These are phyloP conservation scores for Phlebopus sp. DNA, from an alignment of 1,284 basidiomycete genomes.

Conservation along the genomic window DNA sequence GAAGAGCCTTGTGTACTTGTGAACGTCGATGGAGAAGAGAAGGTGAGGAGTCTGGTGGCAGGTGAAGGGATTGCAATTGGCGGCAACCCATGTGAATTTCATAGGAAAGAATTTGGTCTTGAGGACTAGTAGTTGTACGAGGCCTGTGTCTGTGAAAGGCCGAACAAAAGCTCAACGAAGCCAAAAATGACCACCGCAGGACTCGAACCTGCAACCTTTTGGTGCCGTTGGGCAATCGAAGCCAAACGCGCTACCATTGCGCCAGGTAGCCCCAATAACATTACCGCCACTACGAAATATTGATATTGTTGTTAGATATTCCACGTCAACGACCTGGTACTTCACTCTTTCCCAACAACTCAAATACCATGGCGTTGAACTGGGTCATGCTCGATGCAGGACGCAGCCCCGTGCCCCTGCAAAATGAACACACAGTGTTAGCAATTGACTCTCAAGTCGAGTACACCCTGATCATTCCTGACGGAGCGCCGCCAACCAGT, in stretches of 20 bases:
- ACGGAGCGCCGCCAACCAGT: constrained; percentile 40
- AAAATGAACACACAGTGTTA: constrained; percentile 57
- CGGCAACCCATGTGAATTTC: constrained; percentile 65
- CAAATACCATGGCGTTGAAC: constrained; percentile 65
- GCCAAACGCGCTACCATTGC: constrained; percentile 80
- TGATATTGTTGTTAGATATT: too few relatives aligned
- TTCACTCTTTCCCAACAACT: too few relatives aligned
- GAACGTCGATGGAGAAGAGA: constrained; percentile 27
- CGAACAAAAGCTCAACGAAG: neutral
- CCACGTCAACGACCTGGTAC: too few relatives aligned
- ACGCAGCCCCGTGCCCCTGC: constrained; percentile 60
- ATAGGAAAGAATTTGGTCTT: constrained; percentile 31
- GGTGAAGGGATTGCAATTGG: constrained; percentile 74
- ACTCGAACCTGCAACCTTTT: constrained; percentile 89
- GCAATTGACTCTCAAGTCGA: constrained; percentile 53
- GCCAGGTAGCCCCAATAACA: constrained; percentile 35
- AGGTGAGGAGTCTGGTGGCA: constrained; percentile 45
- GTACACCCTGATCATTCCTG: constrained; percentile 55
- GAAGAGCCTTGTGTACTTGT: constrained; percentile 53
- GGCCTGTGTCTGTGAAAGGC: constrained; percentile 2
- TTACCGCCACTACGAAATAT: too few relatives aligned
- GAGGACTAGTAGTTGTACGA: constrained; percentile 12
- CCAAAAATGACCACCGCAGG: constrained; percentile 61
- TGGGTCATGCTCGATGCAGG: constrained; percentile 66
- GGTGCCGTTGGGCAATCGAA: constrained; percentile 68